Evolutionary conservation across 1,284 basidiomycete genomes (phyloP).

Genomic region (Tilletiaria anomala): DNA sequence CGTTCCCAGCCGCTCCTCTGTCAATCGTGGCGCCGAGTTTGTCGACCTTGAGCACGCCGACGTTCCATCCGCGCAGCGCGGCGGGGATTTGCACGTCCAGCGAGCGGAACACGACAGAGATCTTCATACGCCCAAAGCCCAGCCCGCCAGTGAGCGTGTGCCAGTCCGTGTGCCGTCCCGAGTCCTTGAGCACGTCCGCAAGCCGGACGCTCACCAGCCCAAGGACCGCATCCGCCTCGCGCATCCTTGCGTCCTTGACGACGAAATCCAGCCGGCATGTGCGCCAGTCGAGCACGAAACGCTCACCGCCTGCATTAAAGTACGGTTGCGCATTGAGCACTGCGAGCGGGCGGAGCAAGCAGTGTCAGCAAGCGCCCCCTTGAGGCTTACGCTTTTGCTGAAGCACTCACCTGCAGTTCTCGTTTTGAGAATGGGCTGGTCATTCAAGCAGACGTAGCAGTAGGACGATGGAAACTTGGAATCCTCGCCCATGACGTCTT

Average conservation of each 20-base stretch:
- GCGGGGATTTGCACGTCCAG: conserved; percentile 21
- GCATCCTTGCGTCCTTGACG: conserved; percentile 21
- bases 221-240: conserved; percentile 27
- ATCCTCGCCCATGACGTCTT: neutral
- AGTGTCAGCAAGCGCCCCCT: too few species aligned
- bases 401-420: conserved; percentile 25
- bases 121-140: conserved; percentile 21
- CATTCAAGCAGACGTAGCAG: conserved; percentile 30
- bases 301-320: conserved; percentile 29
- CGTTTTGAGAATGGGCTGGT: conserved; percentile 29
- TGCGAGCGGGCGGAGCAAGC: too few species aligned
- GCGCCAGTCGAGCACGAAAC: conserved; percentile 21
- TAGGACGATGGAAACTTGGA: conserved; percentile 26
- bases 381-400: too few species aligned
- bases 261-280: conserved; percentile 25
- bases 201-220: conserved; percentile 23
- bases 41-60: conserved; percentile 22
- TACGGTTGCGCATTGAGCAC: conserved; percentile 29
- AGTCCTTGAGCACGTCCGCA: conserved; percentile 15
- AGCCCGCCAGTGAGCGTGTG: conserved; percentile 13
- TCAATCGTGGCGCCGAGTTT: conserved; percentile 11
- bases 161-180: conserved; percentile 14
- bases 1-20: conserved; percentile 9
- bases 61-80: conserved; percentile 28
- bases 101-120: conserved; percentile 25